These are phyloP conservation scores for Suhomyces kilbournensis DNA, from an alignment of 805 yeast genomes.

Conservation along the genomic window DNA sequence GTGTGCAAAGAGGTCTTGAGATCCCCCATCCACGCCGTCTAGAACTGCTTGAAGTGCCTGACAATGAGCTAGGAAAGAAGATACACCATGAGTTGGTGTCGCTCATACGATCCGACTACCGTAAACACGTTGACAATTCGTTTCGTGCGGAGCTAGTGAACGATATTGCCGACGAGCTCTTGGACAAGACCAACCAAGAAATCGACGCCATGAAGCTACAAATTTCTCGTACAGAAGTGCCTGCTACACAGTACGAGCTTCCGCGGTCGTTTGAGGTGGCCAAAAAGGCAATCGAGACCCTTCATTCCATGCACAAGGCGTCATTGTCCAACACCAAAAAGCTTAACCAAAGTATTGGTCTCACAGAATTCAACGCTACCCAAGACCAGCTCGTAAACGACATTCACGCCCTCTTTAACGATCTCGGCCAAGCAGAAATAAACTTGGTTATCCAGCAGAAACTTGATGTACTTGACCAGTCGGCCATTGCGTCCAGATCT, in stretches of 20 bases:
- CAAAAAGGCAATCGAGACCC: slow-evolving; percentile 12
- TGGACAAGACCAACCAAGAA: slow-evolving; percentile 15
- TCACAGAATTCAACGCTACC: slow-evolving; percentile 6
- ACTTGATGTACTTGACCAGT: slow-evolving; percentile 17
- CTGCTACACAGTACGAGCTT: slow-evolving; percentile 7
- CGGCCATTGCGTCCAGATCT: slow-evolving; percentile 16
- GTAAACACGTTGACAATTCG: slow-evolving; percentile 23
- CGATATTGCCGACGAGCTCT: slow-evolving; percentile 30
- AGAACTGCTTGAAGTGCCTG: background rate
- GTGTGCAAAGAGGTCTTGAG: slow-evolving; percentile 42
- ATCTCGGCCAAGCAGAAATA: slow-evolving; percentile 13
- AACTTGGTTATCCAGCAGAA: slow-evolving; percentile 11
- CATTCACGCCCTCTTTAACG: slow-evolving; percentile 9
- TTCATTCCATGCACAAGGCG: slow-evolving; percentile 15
- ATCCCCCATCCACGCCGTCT: slow-evolving; percentile 33
- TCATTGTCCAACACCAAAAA: background rate
- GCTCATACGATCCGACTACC: slow-evolving; percentile 43
- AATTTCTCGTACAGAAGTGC: background rate
- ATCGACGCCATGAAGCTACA: slow-evolving; percentile 4
- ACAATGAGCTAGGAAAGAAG: slow-evolving; percentile 11
- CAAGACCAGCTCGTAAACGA: slow-evolving; percentile 6
- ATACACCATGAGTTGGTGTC: slow-evolving; percentile 31
- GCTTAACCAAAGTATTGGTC: background rate
- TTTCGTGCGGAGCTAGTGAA: slow-evolving; percentile 17
- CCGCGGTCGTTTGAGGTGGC: slow-evolving; percentile 15